These are phyloP conservation scores for Cytospora piceicola DNA, from an alignment of 2,329 filamentous ascomycete species.

Conservation along the genomic window DNA sequence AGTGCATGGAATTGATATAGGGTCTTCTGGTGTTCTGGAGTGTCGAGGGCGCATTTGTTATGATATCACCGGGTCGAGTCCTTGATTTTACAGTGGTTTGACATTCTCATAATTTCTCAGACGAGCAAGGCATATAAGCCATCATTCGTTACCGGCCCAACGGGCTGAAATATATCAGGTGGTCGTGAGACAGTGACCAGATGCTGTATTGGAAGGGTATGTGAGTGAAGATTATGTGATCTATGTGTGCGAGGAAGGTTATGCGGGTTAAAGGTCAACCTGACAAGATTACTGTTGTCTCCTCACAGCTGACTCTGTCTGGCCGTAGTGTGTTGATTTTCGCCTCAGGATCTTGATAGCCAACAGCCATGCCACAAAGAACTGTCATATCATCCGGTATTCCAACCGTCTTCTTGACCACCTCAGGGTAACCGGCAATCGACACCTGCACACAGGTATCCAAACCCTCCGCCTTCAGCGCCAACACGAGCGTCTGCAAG, in stretches of 20 bases:
- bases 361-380: slow-evolving; percentile 31
- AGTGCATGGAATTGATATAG: slow-evolving; percentile 2
- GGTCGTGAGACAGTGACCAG: background rate
- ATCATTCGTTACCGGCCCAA: slow-evolving; percentile 4
- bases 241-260: too few species aligned
- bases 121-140: background rate
- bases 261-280: background rate
- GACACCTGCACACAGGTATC: slow-evolving; percentile 31
- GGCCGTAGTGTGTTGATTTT: slow-evolving; percentile 26
- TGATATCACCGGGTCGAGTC: slow-evolving; percentile 21
- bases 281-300: background rate
- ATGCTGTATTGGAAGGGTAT: too few species aligned
- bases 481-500: slow-evolving; percentile 32
- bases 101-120: background rate
- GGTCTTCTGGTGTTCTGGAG: slow-evolving; percentile 26
- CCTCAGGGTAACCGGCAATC: slow-evolving; percentile 30
- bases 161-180: background rate
- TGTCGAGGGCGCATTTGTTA: slow-evolving; percentile 5
- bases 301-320: background rate
- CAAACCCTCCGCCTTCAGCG: slow-evolving; percentile 28
- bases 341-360: slow-evolving; percentile 28
- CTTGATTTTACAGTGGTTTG: background rate
- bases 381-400: slow-evolving; percentile 28
- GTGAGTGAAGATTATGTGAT: too few species aligned
- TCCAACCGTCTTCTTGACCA: slow-evolving; percentile 26